Base-by-base conservation (phyloP, 306 rosid species). In the Cicer yamashitae region DNA sequence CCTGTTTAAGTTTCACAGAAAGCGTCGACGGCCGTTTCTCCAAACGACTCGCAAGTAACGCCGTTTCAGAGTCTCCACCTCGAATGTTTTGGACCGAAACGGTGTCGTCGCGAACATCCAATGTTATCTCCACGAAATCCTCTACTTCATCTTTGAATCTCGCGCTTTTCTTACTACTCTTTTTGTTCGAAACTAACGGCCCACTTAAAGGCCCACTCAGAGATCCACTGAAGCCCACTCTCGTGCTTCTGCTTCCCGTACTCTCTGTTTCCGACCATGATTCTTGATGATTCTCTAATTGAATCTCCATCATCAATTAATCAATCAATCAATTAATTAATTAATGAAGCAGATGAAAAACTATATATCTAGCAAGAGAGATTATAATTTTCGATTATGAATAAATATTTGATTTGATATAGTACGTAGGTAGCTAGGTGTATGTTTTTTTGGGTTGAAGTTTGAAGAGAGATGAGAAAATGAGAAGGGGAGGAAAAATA, bases 81-180 rank as follows among this genome's bases (percentile, higher is more conserved):
- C 79, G 75, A 2, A 91, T 89, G 83, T 88, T 87, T 13, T 91
- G 97, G 1, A 93, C 89, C 0, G 88, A 86, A 11, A 91, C 92
- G 8, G 84, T 51, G 78, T 89, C 93, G 17, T 91, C 96, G 0
- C 85, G 82, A 0, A 93, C 91, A 39, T 89, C 98, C 6, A 93
- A 61, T 39, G 97, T 93, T 12, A 93, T 91, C 56, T 93, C 98
- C 2, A 93, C 98, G 34, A 82, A 87, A 30, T 88, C 87, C 18
- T 88, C 96, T n/a, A 39, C 68, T 1, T 84, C 88, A 34, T 79
- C 87, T 43, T 80, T 82, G 85, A 81, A 88, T 40, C 93, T 81
- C 0, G 88, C 84, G 66, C 91, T 88, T 63, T 65, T 83, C 81
- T 82, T 87, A 72, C 83, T 87, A 79, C 82, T 79, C 15, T 60